Conservation (phyloP, 768 basidiomycete species). For the Mycena metata region DNA sequence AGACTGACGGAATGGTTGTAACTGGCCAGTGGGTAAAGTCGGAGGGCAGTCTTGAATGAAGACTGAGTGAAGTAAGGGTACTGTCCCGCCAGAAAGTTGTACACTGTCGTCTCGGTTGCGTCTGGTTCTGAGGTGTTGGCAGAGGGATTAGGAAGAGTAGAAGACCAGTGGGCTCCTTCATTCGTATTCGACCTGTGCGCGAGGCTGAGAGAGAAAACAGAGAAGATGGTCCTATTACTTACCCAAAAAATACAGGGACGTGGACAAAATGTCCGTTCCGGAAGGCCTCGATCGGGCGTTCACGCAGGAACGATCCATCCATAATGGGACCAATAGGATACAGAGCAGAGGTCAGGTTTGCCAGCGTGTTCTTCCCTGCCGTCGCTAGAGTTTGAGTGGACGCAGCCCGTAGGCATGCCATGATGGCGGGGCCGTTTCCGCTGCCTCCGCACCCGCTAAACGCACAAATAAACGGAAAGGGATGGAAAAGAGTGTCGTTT, state of each 20-base stretch:
- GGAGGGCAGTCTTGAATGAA: conserved; percentile 49
- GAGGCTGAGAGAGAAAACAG: background rate
- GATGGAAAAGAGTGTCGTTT: background rate
- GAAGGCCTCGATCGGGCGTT: conserved; percentile 57
- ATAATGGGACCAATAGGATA: conserved; percentile 56
- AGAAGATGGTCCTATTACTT: conserved; percentile 2
- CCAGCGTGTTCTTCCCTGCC: conserved; percentile 50
- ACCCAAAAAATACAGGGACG: conserved; percentile 59
- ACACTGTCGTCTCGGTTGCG: conserved; percentile 55
- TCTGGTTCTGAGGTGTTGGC: conserved; percentile 56
- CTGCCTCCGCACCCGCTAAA: conserved; percentile 44
- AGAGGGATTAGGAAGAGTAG: conserved; percentile 46
- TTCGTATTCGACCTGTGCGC: conserved; percentile 54
- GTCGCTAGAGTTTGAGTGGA: conserved; percentile 44
- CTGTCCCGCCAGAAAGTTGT: conserved; percentile 58
- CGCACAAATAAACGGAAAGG: background rate
- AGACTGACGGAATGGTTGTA: conserved; percentile 52
- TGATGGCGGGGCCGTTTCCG: conserved; percentile 37
- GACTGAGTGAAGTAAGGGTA: conserved; percentile 47
- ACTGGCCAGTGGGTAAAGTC: conserved; percentile 51
- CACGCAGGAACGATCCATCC: conserved; percentile 51
- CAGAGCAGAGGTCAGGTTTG: conserved; percentile 49
- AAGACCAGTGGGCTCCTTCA: conserved; percentile 59
- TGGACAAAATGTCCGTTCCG: conserved; percentile 51
- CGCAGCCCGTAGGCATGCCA: conserved; percentile 52